Conservation (phyloP, 2,329 filamentous ascomycete species). For the Akanthomyces dipterigenus region DNA sequence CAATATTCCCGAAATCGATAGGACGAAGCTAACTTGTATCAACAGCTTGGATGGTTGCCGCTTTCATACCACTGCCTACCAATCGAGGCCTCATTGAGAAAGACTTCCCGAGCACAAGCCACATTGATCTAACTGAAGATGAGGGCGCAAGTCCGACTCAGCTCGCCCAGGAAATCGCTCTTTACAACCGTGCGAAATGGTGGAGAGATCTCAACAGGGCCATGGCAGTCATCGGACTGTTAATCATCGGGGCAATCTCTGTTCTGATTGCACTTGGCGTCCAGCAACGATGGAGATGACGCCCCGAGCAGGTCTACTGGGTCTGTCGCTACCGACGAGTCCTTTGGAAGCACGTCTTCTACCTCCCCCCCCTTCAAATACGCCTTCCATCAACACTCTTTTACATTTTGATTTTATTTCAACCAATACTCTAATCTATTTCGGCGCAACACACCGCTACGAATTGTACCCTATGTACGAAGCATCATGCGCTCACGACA, state of each 20-base stretch:
- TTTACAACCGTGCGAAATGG: conserved; percentile 48
- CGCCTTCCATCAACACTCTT: background rate
- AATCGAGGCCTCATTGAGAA: conserved; percentile 48
- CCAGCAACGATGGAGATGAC: conserved; percentile 40
- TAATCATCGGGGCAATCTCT: conserved; percentile 46
- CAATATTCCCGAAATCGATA: background rate
- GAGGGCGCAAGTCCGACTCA: conserved; percentile 26
- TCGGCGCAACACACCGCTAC: background rate
- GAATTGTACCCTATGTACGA: background rate
- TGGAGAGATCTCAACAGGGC: conserved; percentile 53
- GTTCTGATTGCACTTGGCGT: conserved; percentile 47
- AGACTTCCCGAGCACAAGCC: conserved; percentile 32
- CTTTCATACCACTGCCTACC: conserved; percentile 64
- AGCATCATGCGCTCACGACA: conserved; percentile 1
- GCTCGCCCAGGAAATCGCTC: conserved; percentile 34
- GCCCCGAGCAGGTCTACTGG: background rate
- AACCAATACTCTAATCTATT: background rate
- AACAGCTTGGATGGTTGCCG: conserved; percentile 71
- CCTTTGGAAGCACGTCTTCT: background rate
- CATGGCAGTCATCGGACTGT: conserved; percentile 50
- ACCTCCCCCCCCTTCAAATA: background rate
- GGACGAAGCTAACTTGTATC: conserved; percentile 2
- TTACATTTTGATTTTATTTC: background rate
- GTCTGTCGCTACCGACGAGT: background rate
- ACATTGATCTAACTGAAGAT: conserved; percentile 31